Evolutionary conservation across 2,329 filamentous ascomycete genomes (phyloP), one percentile per base, ranked within the genome.

Genomic region (Clonostachys rhizophaga): DNA sequence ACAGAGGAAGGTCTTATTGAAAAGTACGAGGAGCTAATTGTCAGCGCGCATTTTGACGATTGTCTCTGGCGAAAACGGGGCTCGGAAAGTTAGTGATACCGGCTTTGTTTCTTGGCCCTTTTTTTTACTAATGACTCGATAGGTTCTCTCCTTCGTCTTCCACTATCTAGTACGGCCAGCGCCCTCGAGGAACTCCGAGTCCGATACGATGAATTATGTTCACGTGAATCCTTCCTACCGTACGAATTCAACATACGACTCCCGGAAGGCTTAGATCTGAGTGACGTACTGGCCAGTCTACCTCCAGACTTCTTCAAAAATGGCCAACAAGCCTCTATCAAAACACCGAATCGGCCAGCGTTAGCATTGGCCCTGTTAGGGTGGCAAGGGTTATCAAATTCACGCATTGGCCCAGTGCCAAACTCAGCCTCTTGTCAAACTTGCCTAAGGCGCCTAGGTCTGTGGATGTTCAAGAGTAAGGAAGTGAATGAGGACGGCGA

Each of bases 391-490:
- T 70, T 83, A 4, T 70, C 68, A 7, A 76, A 80, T 54, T 53
- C 68, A 12, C 67, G 75, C 60, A 67, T 83, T 57, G 65, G 84
- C 60, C 66, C 81, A 2, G 80, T 86, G 18, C 82, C 85, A 39
- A 87, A 89, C 50, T 80, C 92, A 14, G 84, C 88, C 6, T 84
- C 83, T 5, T 99, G 94, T 64, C 79, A 86, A 49, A 88, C 89
- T 17, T 99, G 94, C 62, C 87, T 95, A 59, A 84, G 94, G 49
- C 83, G 91, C 2, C 74, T 97, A 1, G 94, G 94, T 0, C 75
- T 99, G 3, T 99, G 94, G 94, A 86, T 99, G 73, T 97, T 95
- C 64, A 87, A 84, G 58, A 85, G 84, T 63, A 91, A 85, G 64
- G 79, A 81, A 56, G 78, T 86, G 33, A 76, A 81, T 49, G 69